Conservation (phyloP, 169 alveolate species). For the Babesia bigemina region DNA sequence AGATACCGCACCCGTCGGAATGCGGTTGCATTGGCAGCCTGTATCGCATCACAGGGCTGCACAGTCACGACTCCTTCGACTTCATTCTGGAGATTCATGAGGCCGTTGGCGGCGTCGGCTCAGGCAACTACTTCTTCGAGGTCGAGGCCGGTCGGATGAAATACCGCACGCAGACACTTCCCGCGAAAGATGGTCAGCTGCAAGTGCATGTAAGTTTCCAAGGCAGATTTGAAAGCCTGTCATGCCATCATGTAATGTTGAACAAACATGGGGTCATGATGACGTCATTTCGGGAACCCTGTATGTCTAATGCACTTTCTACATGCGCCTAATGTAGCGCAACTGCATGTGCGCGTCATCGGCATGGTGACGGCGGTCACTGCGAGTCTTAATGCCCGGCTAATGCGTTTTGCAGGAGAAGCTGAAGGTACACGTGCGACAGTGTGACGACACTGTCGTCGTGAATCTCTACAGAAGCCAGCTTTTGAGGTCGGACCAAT, state of each 20-base stretch:
- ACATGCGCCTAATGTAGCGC: no score
- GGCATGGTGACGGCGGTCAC: no score
- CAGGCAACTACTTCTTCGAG: conserved; percentile 63
- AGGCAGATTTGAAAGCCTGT: neutral
- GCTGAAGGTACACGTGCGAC: conserved; percentile 61
- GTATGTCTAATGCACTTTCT: no score
- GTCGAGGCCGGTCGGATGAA: conserved; percentile 63
- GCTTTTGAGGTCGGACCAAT: neutral
- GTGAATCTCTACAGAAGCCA: conserved; percentile 34
- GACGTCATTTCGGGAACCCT: no score
- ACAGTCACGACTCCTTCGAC: conserved; percentile 73
- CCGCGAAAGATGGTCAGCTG: conserved; percentile 31
- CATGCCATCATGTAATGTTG: neutral
- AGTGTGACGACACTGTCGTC: conserved; percentile 50
- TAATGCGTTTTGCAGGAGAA: conserved; percentile 42
- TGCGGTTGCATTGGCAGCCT: conserved; percentile 63
- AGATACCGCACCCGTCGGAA: conserved; percentile 70
- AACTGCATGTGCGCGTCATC: no score
- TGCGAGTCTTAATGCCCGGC: no score
- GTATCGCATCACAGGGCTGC: conserved; percentile 62
- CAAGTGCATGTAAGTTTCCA: conserved; percentile 40
- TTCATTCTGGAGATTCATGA: conserved; percentile 71
- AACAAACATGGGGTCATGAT: no score
- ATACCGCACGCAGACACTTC: conserved; percentile 35
- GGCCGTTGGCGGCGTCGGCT: conserved; percentile 23